phyloP scores from a whole-genome alignment of 1,284 basidiomycete genomes.

The Rugosomyces carneus region DNA sequence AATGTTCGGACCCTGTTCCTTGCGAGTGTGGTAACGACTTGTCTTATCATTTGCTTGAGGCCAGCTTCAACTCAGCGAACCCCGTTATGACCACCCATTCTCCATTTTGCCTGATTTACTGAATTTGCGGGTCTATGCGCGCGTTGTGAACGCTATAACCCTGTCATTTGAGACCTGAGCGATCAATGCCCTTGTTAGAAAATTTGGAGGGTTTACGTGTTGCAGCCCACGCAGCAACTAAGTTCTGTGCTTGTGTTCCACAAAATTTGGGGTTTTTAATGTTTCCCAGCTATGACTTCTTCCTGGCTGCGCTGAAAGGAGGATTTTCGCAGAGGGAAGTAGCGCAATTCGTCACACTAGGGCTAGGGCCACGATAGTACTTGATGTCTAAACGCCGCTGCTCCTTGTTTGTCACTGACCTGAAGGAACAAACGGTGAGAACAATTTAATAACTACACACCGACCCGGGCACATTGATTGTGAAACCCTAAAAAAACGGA shows the following conservation, averaged over 20 bases:
- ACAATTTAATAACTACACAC: not conserved
- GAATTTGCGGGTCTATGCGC: not conserved
- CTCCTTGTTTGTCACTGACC: not conserved
- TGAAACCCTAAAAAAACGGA: slow-evolving; percentile 2
- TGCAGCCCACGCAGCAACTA: not conserved
- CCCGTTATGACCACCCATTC: not conserved
- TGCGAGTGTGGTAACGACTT: not conserved
- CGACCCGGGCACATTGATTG: not conserved
- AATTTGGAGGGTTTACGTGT: not conserved
- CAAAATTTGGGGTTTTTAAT: not conserved
- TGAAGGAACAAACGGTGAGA: not conserved
- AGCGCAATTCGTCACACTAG: not conserved
- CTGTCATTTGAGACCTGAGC: not conserved
- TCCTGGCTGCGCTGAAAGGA: not conserved
- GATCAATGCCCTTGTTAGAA: not conserved
- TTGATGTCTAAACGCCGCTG: not conserved
- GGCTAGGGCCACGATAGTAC: not conserved
- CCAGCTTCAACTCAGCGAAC: not conserved
- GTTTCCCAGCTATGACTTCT: not conserved
- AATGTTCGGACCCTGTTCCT: not conserved
- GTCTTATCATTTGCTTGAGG: not conserved
- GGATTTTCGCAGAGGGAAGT: not conserved
- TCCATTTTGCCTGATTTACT: not conserved
- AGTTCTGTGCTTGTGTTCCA: not conserved
- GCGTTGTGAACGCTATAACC: not conserved